These are phyloP conservation scores for Colletotrichum zoysiae DNA, from an alignment of 2,329 filamentous ascomycete genomes.

Conservation along the genomic window DNA sequence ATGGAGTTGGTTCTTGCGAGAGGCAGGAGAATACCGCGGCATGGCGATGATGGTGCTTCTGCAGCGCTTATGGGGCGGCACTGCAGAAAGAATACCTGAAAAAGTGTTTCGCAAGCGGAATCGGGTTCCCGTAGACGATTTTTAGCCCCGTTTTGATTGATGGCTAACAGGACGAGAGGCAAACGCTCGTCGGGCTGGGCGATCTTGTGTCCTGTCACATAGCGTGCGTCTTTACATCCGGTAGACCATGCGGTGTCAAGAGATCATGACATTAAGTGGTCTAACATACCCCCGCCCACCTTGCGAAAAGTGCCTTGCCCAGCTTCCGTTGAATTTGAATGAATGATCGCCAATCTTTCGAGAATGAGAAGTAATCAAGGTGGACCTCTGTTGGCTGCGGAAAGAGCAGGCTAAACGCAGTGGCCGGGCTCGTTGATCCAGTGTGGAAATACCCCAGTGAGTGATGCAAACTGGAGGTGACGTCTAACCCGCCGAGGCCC, in stretches of 20 bases:
- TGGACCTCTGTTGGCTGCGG: neutral
- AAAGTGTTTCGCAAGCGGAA: constrained; percentile 23
- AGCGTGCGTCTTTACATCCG: neutral
- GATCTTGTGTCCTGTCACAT: neutral
- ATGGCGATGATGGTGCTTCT: constrained; percentile 16
- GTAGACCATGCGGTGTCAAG: neutral
- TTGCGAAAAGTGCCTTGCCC: neutral
- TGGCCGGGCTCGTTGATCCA: neutral
- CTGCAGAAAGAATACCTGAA: constrained; percentile 4
- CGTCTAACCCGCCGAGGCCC: constrained; percentile 22
- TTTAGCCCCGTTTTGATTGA: constrained; percentile 12
- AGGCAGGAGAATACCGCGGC: constrained; percentile 23
- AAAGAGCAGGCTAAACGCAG: neutral
- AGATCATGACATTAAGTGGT: neutral
- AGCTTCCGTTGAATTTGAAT: neutral
- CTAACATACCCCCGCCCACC: neutral
- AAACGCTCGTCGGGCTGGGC: neutral
- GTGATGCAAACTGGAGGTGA: neutral
- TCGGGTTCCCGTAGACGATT: constrained; percentile 1
- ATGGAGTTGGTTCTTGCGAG: constrained; percentile 19
- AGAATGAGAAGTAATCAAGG: neutral
- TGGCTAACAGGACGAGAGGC: neutral
- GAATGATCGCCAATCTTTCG: neutral
- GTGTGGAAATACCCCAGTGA: constrained; percentile 3
- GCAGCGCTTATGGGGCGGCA: constrained; percentile 16